phyloP scores from a whole-genome alignment of 352 stramenopile species.

The Phytophthora cryptogea region DNA sequence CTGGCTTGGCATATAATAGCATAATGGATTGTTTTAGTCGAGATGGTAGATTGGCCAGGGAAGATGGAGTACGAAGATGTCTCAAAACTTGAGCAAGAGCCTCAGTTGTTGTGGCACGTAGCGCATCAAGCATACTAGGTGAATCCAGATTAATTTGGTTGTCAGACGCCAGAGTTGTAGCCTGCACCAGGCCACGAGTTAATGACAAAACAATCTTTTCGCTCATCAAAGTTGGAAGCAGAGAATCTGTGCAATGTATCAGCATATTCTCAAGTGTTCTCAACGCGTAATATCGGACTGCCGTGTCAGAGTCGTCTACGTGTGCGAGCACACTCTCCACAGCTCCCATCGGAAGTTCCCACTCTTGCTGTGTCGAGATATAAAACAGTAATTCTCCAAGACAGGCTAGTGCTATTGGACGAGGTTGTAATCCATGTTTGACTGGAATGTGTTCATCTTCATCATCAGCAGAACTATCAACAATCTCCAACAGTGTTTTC shows the following conservation, averaged over 20 bases:
- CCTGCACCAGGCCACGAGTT: conserved; percentile 35
- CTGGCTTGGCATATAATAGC: conserved; percentile 41
- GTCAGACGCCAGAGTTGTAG: conserved; percentile 1
- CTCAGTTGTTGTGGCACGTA: conserved; percentile 54
- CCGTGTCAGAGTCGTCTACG: conserved; percentile 46
- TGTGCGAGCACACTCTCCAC: conserved; percentile 39
- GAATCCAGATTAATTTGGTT: conserved; percentile 7
- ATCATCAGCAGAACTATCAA: background rate
- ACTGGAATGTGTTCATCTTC: background rate
- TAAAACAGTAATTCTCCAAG: conserved; percentile 82
- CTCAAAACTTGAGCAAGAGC: conserved; percentile 58
- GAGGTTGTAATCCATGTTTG: conserved; percentile 18
- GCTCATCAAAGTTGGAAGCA: conserved; percentile 44
- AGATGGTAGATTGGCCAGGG: conserved; percentile 24
- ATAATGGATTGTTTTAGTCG: conserved; percentile 39
- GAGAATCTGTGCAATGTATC: conserved; percentile 37
- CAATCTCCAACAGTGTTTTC: conserved; percentile 34
- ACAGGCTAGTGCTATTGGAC: conserved; percentile 47
- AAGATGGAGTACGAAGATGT: conserved; percentile 43
- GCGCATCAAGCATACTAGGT: conserved; percentile 6
- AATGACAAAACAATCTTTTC: conserved; percentile 48
- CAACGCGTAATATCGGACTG: conserved; percentile 58
- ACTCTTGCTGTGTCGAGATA: conserved; percentile 61
- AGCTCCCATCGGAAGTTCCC: conserved; percentile 35
- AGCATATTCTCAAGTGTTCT: conserved; percentile 72